Evolutionary conservation across 805 yeast species (phyloP).

Genomic region (Debaryomyces hansenii): DNA sequence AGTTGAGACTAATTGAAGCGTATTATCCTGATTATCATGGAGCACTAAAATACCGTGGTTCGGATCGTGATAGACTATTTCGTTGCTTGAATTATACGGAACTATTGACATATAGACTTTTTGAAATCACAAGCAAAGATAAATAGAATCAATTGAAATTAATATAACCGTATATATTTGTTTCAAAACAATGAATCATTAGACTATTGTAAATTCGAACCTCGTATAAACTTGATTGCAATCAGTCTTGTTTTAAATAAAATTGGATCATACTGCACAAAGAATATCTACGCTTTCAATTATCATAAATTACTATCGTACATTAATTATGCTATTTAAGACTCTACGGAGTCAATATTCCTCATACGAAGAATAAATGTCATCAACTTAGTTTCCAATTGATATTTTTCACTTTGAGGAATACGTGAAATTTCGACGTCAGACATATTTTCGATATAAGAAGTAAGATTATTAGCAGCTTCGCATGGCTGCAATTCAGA

Average conservation of each 20-base stretch:
- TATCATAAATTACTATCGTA: no score
- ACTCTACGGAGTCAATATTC: neutral
- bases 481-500: neutral
- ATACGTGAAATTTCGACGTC: constrained; percentile 16
- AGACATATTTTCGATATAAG: neutral
- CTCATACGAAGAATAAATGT: constrained; percentile 35
- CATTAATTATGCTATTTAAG: no score
- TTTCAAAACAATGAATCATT: neutral
- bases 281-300: no score
- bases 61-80: constrained; percentile 37
- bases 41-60: constrained; percentile 32
- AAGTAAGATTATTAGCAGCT: neutral
- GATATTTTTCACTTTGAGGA: constrained; percentile 15
- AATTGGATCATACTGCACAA: no score
- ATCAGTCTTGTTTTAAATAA: no score
- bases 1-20: constrained; percentile 25
- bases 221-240: no score
- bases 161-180: neutral
- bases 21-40: constrained; percentile 31
- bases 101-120: constrained; percentile 33
- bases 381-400: constrained; percentile 34
- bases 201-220: no score
- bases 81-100: constrained; percentile 32
- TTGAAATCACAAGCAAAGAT: neutral
- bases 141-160: neutral